These are phyloP conservation scores for Cercospora brassicicola DNA, from an alignment of 2,329 filamentous ascomycete species.

Conservation along the genomic window DNA sequence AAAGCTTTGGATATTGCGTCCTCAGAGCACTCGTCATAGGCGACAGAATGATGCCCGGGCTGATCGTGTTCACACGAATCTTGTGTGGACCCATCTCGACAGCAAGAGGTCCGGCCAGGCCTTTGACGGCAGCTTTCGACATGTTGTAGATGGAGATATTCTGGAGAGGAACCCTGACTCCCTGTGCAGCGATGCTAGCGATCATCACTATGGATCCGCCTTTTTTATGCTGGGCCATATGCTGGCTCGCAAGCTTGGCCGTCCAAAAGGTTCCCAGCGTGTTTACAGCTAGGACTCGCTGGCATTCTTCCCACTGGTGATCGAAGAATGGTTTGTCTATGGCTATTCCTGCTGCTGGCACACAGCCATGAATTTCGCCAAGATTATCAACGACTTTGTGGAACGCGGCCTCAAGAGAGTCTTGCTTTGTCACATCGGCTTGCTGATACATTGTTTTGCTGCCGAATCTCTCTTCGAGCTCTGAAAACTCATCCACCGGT, in stretches of 20 bases:
- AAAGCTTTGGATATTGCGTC: constrained; percentile 24
- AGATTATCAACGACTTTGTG: constrained; percentile 5
- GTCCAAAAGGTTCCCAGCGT: constrained; percentile 38
- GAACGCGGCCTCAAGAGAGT: constrained; percentile 11
- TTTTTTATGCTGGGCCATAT: constrained; percentile 29
- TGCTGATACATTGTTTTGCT: constrained; percentile 16
- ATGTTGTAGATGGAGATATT: constrained; percentile 33
- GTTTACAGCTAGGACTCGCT: constrained; percentile 39
- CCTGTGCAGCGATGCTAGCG: constrained; percentile 33
- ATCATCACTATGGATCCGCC: constrained; percentile 36
- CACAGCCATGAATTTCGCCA: constrained; percentile 19
- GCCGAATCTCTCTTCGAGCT: neutral
- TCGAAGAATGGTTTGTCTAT: constrained; percentile 35
- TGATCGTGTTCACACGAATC: constrained; percentile 39
- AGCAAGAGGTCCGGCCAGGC: constrained; percentile 31
- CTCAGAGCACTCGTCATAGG: constrained; percentile 26
- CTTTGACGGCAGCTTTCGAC: constrained; percentile 32
- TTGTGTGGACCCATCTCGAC: constrained; percentile 27
- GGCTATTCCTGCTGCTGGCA: constrained; percentile 36
- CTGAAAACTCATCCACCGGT: constrained; percentile 4
- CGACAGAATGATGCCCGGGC: constrained; percentile 36
- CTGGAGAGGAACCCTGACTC: constrained; percentile 29
- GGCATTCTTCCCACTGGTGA: constrained; percentile 26
- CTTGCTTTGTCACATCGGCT: constrained; percentile 14
- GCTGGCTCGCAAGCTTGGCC: constrained; percentile 38